These are phyloP conservation scores for Globisporangium echinulatum DNA, from an alignment of 352 stramenopile species.

Conservation along the genomic window DNA sequence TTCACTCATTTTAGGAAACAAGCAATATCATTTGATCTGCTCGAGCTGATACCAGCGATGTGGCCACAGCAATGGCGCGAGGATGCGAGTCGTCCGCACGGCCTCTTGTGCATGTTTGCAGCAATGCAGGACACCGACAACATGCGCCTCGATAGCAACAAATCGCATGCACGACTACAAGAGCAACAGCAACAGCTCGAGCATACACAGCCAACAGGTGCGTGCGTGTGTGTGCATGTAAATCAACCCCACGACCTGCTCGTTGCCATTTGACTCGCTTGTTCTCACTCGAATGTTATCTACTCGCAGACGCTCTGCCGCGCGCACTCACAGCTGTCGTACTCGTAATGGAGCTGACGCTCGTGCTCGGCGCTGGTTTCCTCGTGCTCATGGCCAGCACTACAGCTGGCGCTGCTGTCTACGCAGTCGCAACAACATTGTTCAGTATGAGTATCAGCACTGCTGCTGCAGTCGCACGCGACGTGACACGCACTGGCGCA, in stretches of 20 bases:
- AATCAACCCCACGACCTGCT: no score
- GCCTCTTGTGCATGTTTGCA: conserved; percentile 20
- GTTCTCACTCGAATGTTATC: no score
- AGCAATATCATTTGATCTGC: background rate
- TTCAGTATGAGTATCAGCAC: background rate
- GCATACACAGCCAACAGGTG: conserved; percentile 1
- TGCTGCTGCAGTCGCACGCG: background rate
- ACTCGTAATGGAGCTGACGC: conserved; percentile 34
- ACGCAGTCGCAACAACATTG: conserved; percentile 1
- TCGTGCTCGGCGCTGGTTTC: conserved; percentile 23
- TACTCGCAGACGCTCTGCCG: conserved; percentile 5
- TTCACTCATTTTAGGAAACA: background rate
- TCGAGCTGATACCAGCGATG: no score
- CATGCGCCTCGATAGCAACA: background rate
- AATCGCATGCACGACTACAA: background rate
- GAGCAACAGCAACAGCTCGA: background rate
- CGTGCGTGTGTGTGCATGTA: background rate
- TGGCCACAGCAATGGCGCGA: conserved; percentile 20
- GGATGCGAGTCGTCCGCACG: conserved; percentile 15
- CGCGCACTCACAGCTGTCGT: conserved; percentile 20
- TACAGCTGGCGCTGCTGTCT: conserved; percentile 11
- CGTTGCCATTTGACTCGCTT: no score
- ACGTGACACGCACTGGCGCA: conserved; percentile 9
- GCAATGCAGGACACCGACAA: conserved; percentile 15
- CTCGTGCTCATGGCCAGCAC: conserved; percentile 25